A percentile compares a stretch with the other conserved stretches of the same genome.
Evolutionary conservation across 2,329 filamentous ascomycete genomes (phyloP).

Genomic region (Ophiostoma populinum): DNA sequence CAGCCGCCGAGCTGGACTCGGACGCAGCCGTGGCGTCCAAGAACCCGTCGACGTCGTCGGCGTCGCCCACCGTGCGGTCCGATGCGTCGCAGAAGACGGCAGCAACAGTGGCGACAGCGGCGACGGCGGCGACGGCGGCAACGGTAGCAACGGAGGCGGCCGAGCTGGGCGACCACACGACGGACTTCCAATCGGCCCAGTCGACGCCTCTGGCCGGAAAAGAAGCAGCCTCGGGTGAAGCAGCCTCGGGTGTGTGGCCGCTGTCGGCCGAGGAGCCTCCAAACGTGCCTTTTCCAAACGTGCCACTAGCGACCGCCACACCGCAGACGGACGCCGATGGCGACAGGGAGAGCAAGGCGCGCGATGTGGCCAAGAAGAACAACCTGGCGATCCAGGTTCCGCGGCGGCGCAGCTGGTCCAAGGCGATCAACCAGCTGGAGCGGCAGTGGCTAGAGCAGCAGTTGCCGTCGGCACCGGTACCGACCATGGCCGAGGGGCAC

Average conservation of each 20-base stretch:
- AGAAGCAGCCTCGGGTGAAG: too few species aligned
- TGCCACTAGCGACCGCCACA: neutral
- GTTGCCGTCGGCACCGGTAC: too few species aligned
- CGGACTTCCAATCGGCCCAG: too few species aligned
- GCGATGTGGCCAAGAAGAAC: conserved; percentile 6
- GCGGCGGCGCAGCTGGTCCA: conserved; percentile 29
- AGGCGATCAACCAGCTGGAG: conserved; percentile 27
- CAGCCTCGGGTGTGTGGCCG: too few species aligned
- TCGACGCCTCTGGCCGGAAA: too few species aligned
- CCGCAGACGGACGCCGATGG: too few species aligned
- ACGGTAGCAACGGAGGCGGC: too few species aligned
- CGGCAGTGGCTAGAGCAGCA: conserved; percentile 17
- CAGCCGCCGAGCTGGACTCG: neutral
- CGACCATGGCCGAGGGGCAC: too few species aligned
- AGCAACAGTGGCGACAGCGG: neutral
- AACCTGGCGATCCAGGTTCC: conserved; percentile 26
- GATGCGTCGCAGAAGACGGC: neutral
- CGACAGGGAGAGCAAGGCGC: conserved; percentile 4
- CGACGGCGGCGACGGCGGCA: too few species aligned
- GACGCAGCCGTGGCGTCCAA: conserved; percentile 5
- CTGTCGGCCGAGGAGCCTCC: too few species aligned
- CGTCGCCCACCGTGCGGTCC: conserved; percentile 3
- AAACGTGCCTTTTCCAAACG: neutral
- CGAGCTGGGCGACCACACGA: too few species aligned
- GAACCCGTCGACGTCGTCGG: conserved; percentile 8